A percentile compares a stretch with the other conserved stretches of the same genome.
phyloP scores from a whole-genome alignment of 352 stramenopile species.

The Pythium brachiatum region DNA sequence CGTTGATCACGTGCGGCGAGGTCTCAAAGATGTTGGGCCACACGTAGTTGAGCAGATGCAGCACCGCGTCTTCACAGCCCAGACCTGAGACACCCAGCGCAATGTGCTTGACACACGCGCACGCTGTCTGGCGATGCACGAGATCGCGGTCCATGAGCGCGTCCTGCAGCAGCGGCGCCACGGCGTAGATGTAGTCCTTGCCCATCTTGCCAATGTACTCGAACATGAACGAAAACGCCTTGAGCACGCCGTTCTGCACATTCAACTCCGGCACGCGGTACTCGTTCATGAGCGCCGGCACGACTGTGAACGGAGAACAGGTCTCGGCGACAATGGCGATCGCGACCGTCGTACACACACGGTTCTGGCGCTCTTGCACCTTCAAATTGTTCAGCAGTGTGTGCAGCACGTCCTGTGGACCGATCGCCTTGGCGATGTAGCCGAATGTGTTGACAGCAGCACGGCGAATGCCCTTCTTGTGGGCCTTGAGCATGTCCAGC shows the following conservation, averaged over 20 bases:
- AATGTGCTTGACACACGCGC: constrained; percentile 97
- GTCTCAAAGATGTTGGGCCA: constrained; percentile 99
- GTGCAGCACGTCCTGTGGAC: constrained; percentile 98
- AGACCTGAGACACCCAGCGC: constrained; percentile 95
- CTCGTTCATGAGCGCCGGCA: constrained; percentile 99
- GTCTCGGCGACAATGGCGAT: constrained; percentile 99
- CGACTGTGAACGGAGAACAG: constrained; percentile 98
- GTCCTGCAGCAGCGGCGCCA: constrained; percentile 98
- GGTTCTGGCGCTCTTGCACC: constrained; percentile 98
- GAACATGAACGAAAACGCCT: constrained; percentile 99
- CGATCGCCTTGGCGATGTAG: constrained; percentile 99
- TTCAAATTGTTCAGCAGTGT: constrained; percentile 99
- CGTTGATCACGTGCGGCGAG: constrained; percentile 98
- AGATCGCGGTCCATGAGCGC: constrained; percentile 98
- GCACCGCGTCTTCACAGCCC: constrained; percentile 97
- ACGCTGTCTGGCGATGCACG: constrained; percentile 98
- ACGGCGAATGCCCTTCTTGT: constrained; percentile 98
- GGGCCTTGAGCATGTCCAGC: constrained; percentile 98
- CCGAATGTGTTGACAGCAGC: constrained; percentile 99
- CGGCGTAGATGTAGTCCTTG: constrained; percentile 99
- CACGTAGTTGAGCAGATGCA: constrained; percentile 99
- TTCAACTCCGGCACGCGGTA: constrained; percentile 99
- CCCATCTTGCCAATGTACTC: constrained; percentile 99
- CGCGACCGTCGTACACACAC: constrained; percentile 99
- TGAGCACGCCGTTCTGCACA: constrained; percentile 99